Base-by-base conservation (phyloP, 371 early-diverging fungal species). In the Actinomucor elegans region DNA sequence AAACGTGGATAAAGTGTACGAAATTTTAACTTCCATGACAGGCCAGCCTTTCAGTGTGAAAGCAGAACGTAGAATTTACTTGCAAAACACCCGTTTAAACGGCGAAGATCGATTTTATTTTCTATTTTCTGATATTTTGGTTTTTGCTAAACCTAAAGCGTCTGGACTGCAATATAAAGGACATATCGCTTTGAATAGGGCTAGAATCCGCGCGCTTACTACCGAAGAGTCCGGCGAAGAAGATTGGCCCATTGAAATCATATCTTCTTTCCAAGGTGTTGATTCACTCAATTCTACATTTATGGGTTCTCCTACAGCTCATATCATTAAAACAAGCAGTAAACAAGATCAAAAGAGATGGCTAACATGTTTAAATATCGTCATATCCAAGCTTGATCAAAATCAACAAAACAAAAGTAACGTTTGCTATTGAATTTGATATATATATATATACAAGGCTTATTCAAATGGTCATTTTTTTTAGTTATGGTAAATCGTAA, bases 71-170 rank as follows among this genome's bases (percentile, higher is more conserved):
- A 58, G 75, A 2, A 46, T 71, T 15, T 32, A 42, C 20, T 18
- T 52, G 0, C 38, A 45, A 24, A 40, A 41, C 8, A 34, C 48
- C n/a, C 18, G 38, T 23, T 32, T 54, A 44, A 51, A 52, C 1
- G 55, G 55, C 1, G 77, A 76, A 51, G 69, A 68, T 10, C 60
- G 65, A 7, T 50, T 62, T 12, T 71, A 67, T 37, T 60, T 73
- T 37, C 48, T 77, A 11, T 77, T 73, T 51, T 66, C 64, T 21
- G 77, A 77, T 43, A 61, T 73, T 12, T 57, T 77, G 2, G 69
- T 67, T 2, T 55, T 65, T 46, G 75, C 66, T 0, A 63, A 61
- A 44, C 50, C 59, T 17, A 69, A 69, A 43, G 54, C 64, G 36
- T 51, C 61, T 10, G 26, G 36, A 4, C 48, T 73, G 15, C 77